Conservation (phyloP, 768 basidiomycete species). For the Gymnopilus dilepis region DNA sequence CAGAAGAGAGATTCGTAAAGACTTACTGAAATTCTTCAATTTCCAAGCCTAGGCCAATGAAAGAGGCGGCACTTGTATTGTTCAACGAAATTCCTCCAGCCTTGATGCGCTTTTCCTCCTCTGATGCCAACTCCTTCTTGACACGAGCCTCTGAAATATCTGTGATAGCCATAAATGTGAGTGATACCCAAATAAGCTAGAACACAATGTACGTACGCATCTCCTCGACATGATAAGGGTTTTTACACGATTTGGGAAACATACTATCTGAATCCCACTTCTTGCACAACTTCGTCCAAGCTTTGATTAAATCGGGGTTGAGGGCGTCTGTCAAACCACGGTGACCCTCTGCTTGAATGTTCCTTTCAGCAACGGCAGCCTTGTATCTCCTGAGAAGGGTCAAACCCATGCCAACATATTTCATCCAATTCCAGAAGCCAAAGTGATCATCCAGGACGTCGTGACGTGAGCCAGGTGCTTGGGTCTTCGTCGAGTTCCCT, state of each 20-base stretch:
- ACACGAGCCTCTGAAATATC: slow-evolving; percentile 12
- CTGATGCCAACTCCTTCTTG: slow-evolving; percentile 1
- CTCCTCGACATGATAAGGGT: slow-evolving; percentile 13
- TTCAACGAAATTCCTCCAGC: neutral
- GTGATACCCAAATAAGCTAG: neutral
- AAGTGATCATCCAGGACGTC: slow-evolving; percentile 19
- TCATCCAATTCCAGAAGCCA: slow-evolving; percentile 17
- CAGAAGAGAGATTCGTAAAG: neutral
- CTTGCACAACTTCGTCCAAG: slow-evolving; percentile 12
- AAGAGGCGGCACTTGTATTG: slow-evolving; percentile 9
- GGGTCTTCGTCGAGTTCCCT: too few relatives aligned
- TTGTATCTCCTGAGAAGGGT: slow-evolving; percentile 8
- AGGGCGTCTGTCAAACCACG: slow-evolving; percentile 5
- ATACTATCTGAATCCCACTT: slow-evolving; percentile 19
- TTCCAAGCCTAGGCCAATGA: slow-evolving; percentile 15
- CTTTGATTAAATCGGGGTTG: neutral
- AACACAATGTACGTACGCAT: slow-evolving; percentile 5
- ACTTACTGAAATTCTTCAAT: slow-evolving; percentile 21
- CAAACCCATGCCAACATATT: slow-evolving; percentile 8
- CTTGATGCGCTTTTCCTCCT: slow-evolving; percentile 2
- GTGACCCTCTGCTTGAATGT: too few relatives aligned
- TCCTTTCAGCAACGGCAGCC: too few relatives aligned
- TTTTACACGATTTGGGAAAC: slow-evolving; percentile 12
- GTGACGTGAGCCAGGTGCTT: too few relatives aligned
- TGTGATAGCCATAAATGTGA: slow-evolving; percentile 4